Conservation (phyloP, 2,329 filamentous ascomycete species). For the Colletotrichum sp. region DNA sequence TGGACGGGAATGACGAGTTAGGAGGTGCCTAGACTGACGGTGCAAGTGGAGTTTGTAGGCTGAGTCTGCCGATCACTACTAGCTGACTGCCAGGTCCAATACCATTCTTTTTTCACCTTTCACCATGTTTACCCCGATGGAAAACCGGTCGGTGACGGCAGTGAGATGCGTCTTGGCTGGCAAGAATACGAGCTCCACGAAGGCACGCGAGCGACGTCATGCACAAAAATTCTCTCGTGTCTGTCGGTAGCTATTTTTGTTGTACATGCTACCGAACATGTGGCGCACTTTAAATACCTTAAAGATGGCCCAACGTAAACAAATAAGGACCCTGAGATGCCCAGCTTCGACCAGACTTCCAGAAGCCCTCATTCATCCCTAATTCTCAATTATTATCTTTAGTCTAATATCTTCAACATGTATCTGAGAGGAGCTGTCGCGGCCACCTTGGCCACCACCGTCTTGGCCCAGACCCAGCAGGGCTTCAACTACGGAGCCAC, state of each 20-base stretch:
- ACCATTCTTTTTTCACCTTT: neutral
- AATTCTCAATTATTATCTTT: neutral
- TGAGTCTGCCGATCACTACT: constrained; percentile 5
- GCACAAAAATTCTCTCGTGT: neutral
- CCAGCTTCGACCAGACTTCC: neutral
- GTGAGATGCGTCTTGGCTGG: neutral
- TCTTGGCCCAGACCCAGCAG: constrained; percentile 2
- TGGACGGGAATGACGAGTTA: neutral
- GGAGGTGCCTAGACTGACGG: neutral
- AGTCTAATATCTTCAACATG: neutral
- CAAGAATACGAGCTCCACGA: constrained; percentile 6
- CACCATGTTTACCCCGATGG: neutral
- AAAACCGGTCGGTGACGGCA: neutral
- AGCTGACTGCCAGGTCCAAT: neutral
- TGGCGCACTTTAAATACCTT: neutral
- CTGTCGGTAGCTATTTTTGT: constrained; percentile 1
- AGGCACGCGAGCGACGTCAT: constrained; percentile 3
- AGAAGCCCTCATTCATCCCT: neutral
- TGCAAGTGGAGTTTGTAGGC: constrained; percentile 4
- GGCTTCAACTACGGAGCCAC: constrained; percentile 22
- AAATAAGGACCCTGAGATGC: neutral
- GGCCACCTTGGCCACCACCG: constrained; percentile 2
- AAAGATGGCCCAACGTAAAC: neutral
- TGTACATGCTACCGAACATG: neutral
- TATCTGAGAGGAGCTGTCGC: neutral